Evolutionary conservation across 495 filamentous ascomycete species (phyloP), one percentile per base, ranked within the genome.

Genomic region (Tuber indicum): DNA sequence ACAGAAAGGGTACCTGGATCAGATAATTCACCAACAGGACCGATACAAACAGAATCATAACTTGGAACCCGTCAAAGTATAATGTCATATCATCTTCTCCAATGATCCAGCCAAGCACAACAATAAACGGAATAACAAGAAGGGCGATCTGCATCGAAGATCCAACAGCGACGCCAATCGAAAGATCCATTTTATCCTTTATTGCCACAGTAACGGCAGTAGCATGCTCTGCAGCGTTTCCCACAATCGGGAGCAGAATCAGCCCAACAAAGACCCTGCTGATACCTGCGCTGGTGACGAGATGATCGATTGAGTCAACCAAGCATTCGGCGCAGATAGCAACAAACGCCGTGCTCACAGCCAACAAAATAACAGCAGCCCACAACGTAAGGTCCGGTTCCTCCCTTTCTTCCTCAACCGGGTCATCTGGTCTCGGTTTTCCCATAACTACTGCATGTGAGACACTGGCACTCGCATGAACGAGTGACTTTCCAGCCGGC

Each of bases 151-250:
- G 93, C 92, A 96, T 94, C 77, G 89, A 92, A 42, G 91, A 93
- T 73, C 93, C 93, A 19, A 96, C 90, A 9, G 92, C 92, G 19
- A 96, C 93, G 42, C 93, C 92, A 77, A 95, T 94, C 17, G 92
- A 90, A 26, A 95, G 85, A 82, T 96, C 93, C 93, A 96, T 96
- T 84, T 96, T 96, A 84, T 95, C 93, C 87, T 96, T 96, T 83
- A 89, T 87, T 1, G 93, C 93, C 9, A 94, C 93, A 0, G 92
- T 95, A 41, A 96, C 92, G 36, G 93, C 92, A 3, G 93, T 96
- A 36, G 92, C 92, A 82, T 96, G 93, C 84, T 96, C 93, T 9
- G 93, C 93, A 7, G 93, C 93, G 82, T 96, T 96, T 66, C 93
- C 93, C 44, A 96, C 93, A 77, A 96, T 94, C n/a, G 93, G 93